Base-by-base conservation (phyloP, 2,329 filamentous ascomycete species). In the Apiospora aurea region DNA sequence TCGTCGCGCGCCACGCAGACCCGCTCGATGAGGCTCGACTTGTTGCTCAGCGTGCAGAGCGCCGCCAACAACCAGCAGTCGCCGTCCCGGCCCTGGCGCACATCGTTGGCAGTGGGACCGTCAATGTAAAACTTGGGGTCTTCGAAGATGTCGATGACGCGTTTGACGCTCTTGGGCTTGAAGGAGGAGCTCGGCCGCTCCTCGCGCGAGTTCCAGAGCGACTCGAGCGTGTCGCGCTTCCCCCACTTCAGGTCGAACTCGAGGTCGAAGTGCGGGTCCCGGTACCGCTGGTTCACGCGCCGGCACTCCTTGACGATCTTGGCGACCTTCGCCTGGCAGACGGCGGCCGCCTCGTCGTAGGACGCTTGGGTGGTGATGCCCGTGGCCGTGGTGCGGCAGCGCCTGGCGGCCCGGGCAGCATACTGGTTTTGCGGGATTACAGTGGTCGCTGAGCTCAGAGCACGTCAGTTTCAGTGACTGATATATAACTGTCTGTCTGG, bases 61-160 rank as follows among this genome's bases (percentile, higher is more conserved):
- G 93, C 93, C 8, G 94, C 92, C 84, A 97, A 90, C 72, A 96
- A 89, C 94, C 94, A 97, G 80, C 94, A 97, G 78, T 97, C 93
- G 1, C 94, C 94, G 74, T 92, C 90, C 11, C 88, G 87, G 1
- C 94, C 94, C 80, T 96, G 94, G 44, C 92, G 88, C 26, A 97
- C 91, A 80, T 97, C 94, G 74, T 92, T 92, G 24, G 93, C 91
- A 11, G 90, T 91, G 1, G 93, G 91, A 0, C 93, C 92, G 75
- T 95, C 92, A 73, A 94, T 90, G 78, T 90, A 96, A 80, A 97
- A 96, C 73, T 88, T 85, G 1, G 94, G 93, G 0, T 89, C 85
- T 69, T 94, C 93, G 75, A 96, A 96, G 34, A 96, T 92, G 77
- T 95, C 92, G 1, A 80, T 79, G 16, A 95, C 91, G 72, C 93